phyloP scores from a whole-genome alignment of 202 grass and related monocot genomes.

The Eragrostis tef region DNA sequence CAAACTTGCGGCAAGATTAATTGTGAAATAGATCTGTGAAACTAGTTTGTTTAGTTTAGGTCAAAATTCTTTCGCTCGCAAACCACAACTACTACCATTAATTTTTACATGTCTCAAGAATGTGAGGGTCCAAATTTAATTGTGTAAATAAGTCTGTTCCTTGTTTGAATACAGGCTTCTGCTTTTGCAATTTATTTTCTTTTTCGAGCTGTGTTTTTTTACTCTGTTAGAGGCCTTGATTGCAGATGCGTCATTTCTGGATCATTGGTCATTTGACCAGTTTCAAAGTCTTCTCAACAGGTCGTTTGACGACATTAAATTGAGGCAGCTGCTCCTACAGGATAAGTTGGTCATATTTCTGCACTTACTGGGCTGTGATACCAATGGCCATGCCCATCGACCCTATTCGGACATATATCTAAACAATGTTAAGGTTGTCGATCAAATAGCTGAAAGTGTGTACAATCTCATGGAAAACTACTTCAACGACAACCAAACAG shows the following conservation, averaged over 20 bases:
- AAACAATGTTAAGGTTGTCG: conserved; percentile 96
- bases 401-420: conserved; percentile 95
- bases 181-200: conserved; percentile 33
- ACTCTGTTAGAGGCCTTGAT: conserved; percentile 50
- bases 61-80: not conserved
- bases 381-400: conserved; percentile 89
- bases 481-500: conserved; percentile 81
- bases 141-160: conserved; percentile 35
- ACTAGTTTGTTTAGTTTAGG: conserved; percentile 19
- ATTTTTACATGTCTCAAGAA: not conserved
- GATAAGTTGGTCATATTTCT: conserved; percentile 95
- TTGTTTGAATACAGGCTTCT: conserved; percentile 24
- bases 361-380: conserved; percentile 93
- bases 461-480: conserved; percentile 95
- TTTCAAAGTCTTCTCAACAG: conserved; percentile 87
- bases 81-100: conserved; percentile 6
- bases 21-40: conserved; percentile 11
- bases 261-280: conserved; percentile 98
- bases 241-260: conserved; percentile 99
- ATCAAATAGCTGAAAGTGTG: conserved; percentile 84
- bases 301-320: conserved; percentile 68
- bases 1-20: conserved; percentile 1
- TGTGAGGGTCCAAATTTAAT: conserved; percentile 16
- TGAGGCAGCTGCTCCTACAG: conserved; percentile 72
- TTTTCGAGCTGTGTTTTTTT: conserved; percentile 47